Evolutionary conservation across 2,329 filamentous ascomycete species (phyloP).

Genomic region (Trichoderma lentiforme): DNA sequence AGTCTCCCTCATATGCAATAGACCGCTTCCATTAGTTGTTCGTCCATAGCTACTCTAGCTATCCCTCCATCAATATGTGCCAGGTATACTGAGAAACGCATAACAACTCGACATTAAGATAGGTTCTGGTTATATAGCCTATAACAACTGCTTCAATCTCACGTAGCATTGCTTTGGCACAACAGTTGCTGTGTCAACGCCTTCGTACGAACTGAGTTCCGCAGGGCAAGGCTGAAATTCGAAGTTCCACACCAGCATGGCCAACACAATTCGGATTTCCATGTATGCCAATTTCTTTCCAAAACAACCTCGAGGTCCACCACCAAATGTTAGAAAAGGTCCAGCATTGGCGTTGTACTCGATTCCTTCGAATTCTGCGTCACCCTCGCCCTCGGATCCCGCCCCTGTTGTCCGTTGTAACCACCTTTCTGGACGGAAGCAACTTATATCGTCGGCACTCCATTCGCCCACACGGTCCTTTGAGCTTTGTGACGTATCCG

Average conservation of each 20-base stretch:
- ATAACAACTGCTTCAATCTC: neutral
- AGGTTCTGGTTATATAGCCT: neutral
- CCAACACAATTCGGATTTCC: neutral
- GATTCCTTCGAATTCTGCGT: neutral
- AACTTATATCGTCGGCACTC: neutral
- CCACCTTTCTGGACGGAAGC: neutral
- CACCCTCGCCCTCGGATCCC: rapidly evolving
- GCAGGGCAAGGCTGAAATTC: neutral
- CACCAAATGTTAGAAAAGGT: neutral
- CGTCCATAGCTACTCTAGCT: neutral
- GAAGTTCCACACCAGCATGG: slow-evolving; percentile 2
- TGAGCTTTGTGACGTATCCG: neutral
- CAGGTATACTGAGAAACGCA: neutral
- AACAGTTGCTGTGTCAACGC: neutral
- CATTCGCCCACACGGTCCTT: neutral
- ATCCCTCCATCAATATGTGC: neutral
- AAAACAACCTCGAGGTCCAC: neutral
- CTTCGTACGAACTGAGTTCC: neutral
- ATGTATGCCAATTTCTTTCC: neutral
- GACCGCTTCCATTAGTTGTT: neutral
- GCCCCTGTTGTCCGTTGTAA: neutral
- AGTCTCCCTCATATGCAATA: neutral
- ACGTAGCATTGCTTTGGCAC: slow-evolving; percentile 1
- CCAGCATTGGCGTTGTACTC: neutral
- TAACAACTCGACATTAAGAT: neutral